Base-by-base conservation (phyloP, 2,329 filamentous ascomycete species). In the Pseudohalonectria lignicola region DNA sequence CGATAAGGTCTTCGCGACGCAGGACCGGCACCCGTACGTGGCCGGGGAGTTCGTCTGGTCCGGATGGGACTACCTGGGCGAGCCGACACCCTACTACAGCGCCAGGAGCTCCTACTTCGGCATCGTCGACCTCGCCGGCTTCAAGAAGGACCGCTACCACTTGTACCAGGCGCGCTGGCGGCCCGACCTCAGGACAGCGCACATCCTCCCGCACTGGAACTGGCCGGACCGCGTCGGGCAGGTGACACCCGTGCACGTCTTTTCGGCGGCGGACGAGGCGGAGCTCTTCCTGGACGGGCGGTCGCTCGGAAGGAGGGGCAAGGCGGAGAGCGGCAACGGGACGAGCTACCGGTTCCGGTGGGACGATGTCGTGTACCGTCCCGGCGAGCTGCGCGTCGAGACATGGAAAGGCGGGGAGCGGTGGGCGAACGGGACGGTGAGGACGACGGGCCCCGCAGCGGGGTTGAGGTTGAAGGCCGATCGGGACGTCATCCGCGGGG, bases 191-290 rank as follows among this genome's bases (percentile, higher is more conserved):
- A 52, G 45, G 2, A 61, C 66, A 51, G 70, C 67, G 4, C 69
- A 74, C 45, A 64, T 75, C 15, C 58, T 74, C 0, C 71, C 71
- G 3, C 71, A 74, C 47, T 75, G 71, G 71, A 72, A 57, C 13
- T 76, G 69, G 67, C 62, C 67, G 0, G 61, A 64, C 13, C 54
- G 68, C 0, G 56, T 59, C 1, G 66, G 66, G 2, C 43, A 62
- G 39, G 54, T 63, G 1, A 74, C 70, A 4, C 71, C 70, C 0
- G 68, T 74, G 1, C 69, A 75, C 45, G 68, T 73, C 0, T 73
- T 71, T 44, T 60, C 67, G 1, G 54, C 63, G 1, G 70, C 54
- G 3, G 67, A 73, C 43, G 67, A 71, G 45, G 71, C 68, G 4
- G 70, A 75, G 53, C 51, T 75, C 3, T 74, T 73, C 42, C 46